Evolutionary conservation across 192 early-diverging fungal genomes (phyloP).

Genomic region (Cetraspora pellucida): DNA sequence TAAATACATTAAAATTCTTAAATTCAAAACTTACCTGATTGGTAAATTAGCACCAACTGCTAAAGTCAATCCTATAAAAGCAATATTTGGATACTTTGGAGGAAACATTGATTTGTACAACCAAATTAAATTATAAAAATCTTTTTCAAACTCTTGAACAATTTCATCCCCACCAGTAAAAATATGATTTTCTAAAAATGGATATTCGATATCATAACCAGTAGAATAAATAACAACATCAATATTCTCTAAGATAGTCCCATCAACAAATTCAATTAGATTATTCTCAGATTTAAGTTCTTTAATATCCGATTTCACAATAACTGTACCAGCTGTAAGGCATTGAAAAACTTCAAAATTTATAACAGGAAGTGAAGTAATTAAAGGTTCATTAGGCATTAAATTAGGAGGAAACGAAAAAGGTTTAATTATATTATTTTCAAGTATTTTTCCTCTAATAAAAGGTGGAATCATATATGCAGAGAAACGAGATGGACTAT

Average conservation of each 20-base stretch:
- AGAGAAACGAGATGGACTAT: no score
- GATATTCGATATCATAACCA: conserved; percentile 57
- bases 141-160: conserved; percentile 38
- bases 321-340: conserved; percentile 53
- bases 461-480: no score
- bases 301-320: conserved; percentile 50
- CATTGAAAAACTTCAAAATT: conserved; percentile 52
- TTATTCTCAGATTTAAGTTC: conserved; percentile 40
- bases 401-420: conserved; percentile 43
- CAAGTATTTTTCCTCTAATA: no score
- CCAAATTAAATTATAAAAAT: conserved; percentile 49
- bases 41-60: conserved; percentile 57
- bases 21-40: conserved; percentile 16
- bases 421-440: conserved; percentile 42
- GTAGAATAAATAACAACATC: conserved; percentile 67
- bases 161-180: conserved; percentile 45
- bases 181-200: conserved; percentile 49
- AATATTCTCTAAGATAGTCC: conserved; percentile 49
- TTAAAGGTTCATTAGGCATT: conserved; percentile 41
- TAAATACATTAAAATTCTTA: no score
- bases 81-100: conserved; percentile 52
- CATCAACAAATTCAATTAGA: conserved; percentile 60
- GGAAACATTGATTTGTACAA: conserved; percentile 63
- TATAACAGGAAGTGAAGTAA: conserved; percentile 50
- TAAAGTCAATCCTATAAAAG: conserved; percentile 60